Percentiles rank a stretch among this genome's conserved stretches.
phyloP scores from a whole-genome alignment of 2,329 filamentous ascomycete species.

The Reticulascus tulasneorum region DNA sequence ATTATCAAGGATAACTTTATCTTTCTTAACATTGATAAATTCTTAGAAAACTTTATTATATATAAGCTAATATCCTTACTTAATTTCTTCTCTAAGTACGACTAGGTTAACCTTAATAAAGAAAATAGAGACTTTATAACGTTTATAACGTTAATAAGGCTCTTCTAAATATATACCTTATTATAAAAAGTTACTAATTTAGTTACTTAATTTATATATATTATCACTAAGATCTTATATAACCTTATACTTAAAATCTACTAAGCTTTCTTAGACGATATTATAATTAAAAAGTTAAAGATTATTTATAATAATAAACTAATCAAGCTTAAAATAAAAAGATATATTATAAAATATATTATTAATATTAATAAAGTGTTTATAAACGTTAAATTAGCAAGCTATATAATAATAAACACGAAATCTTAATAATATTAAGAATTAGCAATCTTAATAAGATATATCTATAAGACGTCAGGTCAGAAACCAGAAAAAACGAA shows the following conservation, averaged over 20 bases:
- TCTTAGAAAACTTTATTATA: neutral
- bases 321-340: neutral
- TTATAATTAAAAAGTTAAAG: neutral
- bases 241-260: neutral
- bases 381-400: neutral
- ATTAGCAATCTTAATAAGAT: neutral
- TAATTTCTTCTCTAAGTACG: neutral
- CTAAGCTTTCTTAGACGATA: neutral
- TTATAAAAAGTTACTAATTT: neutral
- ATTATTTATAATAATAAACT: conserved; percentile 1
- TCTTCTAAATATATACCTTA: neutral
- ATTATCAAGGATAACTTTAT: neutral
- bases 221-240: neutral
- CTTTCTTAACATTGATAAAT: neutral
- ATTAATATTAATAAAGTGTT: neutral
- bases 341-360: neutral
- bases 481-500: neutral
- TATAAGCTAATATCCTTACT: neutral
- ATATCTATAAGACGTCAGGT: neutral
- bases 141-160: neutral
- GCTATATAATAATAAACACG: neutral
- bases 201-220: neutral
- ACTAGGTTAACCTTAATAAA: neutral
- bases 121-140: neutral
- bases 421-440: neutral